phyloP scores from a whole-genome alignment of 805 yeast species.

The Sugiyamaella americana region DNA sequence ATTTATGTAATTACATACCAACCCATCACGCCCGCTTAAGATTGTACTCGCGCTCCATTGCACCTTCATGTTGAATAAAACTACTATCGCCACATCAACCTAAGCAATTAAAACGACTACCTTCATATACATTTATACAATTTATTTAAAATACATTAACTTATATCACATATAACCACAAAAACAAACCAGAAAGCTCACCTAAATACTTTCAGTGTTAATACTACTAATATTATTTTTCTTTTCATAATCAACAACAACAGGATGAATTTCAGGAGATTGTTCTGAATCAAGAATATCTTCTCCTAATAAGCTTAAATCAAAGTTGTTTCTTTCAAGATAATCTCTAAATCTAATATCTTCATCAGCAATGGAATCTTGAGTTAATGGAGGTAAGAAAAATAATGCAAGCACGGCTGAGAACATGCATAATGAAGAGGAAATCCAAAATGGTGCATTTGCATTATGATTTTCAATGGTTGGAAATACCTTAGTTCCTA shows the following conservation, averaged over 20 bases:
- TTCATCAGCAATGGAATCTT: constrained; percentile 72
- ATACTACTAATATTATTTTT: too few relatives aligned
- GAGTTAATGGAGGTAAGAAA: constrained; percentile 75
- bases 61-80: too few relatives aligned
- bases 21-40: too few relatives aligned
- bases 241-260: background rate
- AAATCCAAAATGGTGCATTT: constrained; percentile 76
- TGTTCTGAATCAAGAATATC: background rate
- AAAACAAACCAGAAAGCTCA: too few relatives aligned
- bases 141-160: too few relatives aligned
- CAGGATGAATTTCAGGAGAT: constrained; percentile 1
- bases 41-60: too few relatives aligned
- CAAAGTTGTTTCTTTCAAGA: constrained; percentile 64
- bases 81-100: too few relatives aligned
- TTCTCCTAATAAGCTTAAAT: constrained; percentile 52
- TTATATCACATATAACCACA: too few relatives aligned
- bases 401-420: constrained; percentile 65
- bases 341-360: constrained; percentile 66
- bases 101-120: too few relatives aligned
- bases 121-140: too few relatives aligned
- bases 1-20: too few relatives aligned
- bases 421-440: constrained; percentile 68
- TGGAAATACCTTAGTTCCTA: constrained; percentile 86
- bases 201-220: too few relatives aligned
- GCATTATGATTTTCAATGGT: constrained; percentile 61